A percentile compares a stretch with the other conserved stretches of the same genome.
These are phyloP conservation scores for Salvia sclarea DNA, from an alignment of 305 asterid genomes.

Conservation along the genomic window DNA sequence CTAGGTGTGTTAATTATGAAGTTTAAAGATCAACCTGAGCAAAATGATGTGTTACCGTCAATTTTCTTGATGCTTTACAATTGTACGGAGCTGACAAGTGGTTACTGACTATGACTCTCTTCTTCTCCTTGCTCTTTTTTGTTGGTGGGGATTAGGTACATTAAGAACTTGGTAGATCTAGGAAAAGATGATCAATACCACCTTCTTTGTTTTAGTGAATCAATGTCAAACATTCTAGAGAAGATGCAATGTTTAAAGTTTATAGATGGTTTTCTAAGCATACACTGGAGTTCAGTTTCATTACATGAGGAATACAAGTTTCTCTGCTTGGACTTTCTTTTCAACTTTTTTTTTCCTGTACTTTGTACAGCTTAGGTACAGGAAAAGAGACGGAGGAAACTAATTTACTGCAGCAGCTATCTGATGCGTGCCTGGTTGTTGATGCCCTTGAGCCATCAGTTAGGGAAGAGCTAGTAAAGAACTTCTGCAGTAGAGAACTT, in stretches of 20 bases:
- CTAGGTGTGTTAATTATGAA: slow-evolving; percentile 61
- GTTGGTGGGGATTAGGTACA: slow-evolving; percentile 8
- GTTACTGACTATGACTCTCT: slow-evolving; percentile 9
- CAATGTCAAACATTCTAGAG: slow-evolving; percentile 10
- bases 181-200: background rate
- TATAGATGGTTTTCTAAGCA: slow-evolving; percentile 16
- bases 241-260: slow-evolving; percentile 5
- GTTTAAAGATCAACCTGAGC: slow-evolving; percentile 12
- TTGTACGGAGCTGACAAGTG: slow-evolving; percentile 7
- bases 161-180: slow-evolving; percentile 20
- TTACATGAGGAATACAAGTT: slow-evolving; percentile 15
- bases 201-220: background rate
- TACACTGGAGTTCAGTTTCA: slow-evolving; percentile 6
- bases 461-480: slow-evolving; percentile 90
- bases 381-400: slow-evolving; percentile 91
- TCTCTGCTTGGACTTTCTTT: slow-evolving; percentile 6
- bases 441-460: slow-evolving; percentile 99
- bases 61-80: slow-evolving; percentile 16
- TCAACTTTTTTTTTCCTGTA: slow-evolving; percentile 15
- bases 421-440: slow-evolving; percentile 96
- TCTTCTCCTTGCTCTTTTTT: slow-evolving; percentile 5
- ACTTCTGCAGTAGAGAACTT: slow-evolving; percentile 86
- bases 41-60: slow-evolving; percentile 23
- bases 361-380: slow-evolving; percentile 82
- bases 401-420: slow-evolving; percentile 83